Evolutionary conservation across 1,284 basidiomycete species (phyloP), one percentile per base, ranked within the genome.

Genomic region (Rhodotorula sp.): DNA sequence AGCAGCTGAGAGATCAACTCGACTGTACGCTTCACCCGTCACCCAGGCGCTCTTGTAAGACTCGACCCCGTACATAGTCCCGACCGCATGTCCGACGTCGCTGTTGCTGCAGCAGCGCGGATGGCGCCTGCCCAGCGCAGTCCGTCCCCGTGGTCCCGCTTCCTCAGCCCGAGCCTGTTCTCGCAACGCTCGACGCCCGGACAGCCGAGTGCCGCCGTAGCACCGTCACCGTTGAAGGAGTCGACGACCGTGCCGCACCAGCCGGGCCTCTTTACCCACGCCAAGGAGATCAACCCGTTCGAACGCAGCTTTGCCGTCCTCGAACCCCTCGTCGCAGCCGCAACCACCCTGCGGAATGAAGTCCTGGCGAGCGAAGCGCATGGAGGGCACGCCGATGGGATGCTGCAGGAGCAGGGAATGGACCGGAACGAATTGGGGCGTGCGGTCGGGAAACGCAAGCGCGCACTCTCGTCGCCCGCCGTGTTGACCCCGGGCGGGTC

Each of bases 241-340:
- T 34, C 61, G 62, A 29, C 54, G n/a, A 63, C 61, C n/a, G 31
- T 52, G 7, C 43, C 62, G 52, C 34, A 64, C 65, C 68, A 65
- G 29, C 52, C 68, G 18, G 58, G 65, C 10, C 51, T 67, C 12
- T 73, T 70, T 39, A 67, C 68, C 3, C 71, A 73, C 43, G 59
- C 65, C 15, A 57, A 58, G 16, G 71, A 73, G 59, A 73, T 73
- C 65, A 73, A 73, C 63, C 71, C 71, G 18, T 73, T 73, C 63
- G 71, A 73, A 57, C 62, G 66, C 58, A 62, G 59, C 46, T 61
- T 69, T 14, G 46, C 51, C 20, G 34, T 56, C 62, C 6, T 58
- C 66, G 59, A 71, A 48, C 46, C 31, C 15, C 16, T 16, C 12
- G 16, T 14, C 43, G 18, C 61, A 18, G n/a, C 47, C 58, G 48